A percentile compares a stretch with the other conserved stretches of the same genome.
Evolutionary conservation across 441 rosid genomes (phyloP).

Genomic region (Sinapis alba): DNA sequence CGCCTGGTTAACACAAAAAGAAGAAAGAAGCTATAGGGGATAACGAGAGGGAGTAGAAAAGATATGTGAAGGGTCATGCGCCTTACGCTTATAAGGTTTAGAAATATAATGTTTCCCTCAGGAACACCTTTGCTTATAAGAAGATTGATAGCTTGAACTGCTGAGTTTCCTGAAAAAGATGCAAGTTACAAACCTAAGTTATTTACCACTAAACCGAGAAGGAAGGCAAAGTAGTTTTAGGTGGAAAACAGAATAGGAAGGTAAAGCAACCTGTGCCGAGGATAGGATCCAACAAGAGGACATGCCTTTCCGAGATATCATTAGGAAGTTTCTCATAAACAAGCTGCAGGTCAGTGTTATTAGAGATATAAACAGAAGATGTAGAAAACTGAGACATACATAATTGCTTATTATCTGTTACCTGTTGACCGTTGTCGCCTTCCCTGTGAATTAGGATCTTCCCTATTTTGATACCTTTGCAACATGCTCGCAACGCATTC

Average conservation of each 20-base stretch:
- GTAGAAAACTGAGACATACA: neutral
- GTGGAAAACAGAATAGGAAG: neutral
- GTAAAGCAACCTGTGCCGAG: conserved; percentile 79
- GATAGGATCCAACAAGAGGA: conserved; percentile 86
- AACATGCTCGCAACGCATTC: conserved; percentile 92
- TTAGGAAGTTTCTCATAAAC: conserved; percentile 84
- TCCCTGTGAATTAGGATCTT: conserved; percentile 93
- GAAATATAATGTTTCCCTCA: conserved; percentile 86
- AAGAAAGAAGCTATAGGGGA: neutral
- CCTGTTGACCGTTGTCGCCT: conserved; percentile 98
- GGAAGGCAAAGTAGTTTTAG: neutral
- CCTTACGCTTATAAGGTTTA: conserved; percentile 90
- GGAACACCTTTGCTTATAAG: conserved; percentile 89
- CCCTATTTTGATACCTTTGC: conserved; percentile 95
- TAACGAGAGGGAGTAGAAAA: neutral
- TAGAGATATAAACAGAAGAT: conserved; percentile 26
- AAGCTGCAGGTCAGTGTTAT: conserved; percentile 51
- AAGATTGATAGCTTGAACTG: conserved; percentile 84
- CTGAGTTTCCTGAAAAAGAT: conserved; percentile 73
- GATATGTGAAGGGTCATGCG: neutral
- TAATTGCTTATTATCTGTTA: conserved; percentile 25
- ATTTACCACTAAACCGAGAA: neutral
- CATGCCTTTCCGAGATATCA: conserved; percentile 95
- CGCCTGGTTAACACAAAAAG: conserved; percentile 52
- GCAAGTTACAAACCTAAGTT: neutral